Evolutionary conservation across 2,329 filamentous ascomycete species (phyloP).

Genomic region (Aphanoascus verrucosus): DNA sequence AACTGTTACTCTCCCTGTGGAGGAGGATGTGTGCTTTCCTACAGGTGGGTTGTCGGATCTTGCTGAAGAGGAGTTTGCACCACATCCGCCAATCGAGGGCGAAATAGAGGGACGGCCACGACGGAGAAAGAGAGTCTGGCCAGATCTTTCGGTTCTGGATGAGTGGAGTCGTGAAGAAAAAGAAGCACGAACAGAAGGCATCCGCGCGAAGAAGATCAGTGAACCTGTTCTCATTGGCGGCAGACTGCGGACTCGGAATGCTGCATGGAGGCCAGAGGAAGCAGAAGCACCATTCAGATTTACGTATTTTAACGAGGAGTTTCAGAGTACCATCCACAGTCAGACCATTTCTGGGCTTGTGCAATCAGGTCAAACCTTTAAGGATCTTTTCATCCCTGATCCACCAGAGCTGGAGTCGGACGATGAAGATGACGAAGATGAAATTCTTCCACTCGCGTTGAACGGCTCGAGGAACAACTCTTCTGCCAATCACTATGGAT

Average conservation of each 20-base stretch:
- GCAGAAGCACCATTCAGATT: conserved; percentile 88
- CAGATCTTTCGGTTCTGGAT: conserved; percentile 70
- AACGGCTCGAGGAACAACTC: conserved; percentile 10
- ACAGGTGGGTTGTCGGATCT: conserved; percentile 67
- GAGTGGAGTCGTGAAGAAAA: conserved; percentile 89
- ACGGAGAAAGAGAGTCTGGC: conserved; percentile 66
- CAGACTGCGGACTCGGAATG: conserved; percentile 67
- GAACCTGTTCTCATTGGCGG: conserved; percentile 90
- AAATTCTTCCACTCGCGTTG: conserved; percentile 10
- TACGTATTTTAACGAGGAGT: conserved; percentile 97
- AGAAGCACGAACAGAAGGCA: conserved; percentile 69
- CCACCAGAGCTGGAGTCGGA: conserved; percentile 59
- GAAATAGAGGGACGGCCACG: conserved; percentile 37
- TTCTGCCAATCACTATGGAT: background rate
- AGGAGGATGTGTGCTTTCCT: conserved; percentile 90
- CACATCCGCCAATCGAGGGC: conserved; percentile 39
- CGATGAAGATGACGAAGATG: conserved; percentile 47
- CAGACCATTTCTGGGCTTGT: conserved; percentile 89
- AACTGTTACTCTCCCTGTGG: conserved; percentile 53
- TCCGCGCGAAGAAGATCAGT: conserved; percentile 79
- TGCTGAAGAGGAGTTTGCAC: conserved; percentile 60
- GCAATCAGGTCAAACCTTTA: conserved; percentile 72
- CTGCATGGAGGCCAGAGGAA: conserved; percentile 73
- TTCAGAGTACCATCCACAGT: conserved; percentile 90
- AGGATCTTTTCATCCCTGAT: conserved; percentile 82